These are phyloP conservation scores for Saxispiralis lemnorum DNA, from an alignment of 495 filamentous ascomycete species.

Conservation along the genomic window DNA sequence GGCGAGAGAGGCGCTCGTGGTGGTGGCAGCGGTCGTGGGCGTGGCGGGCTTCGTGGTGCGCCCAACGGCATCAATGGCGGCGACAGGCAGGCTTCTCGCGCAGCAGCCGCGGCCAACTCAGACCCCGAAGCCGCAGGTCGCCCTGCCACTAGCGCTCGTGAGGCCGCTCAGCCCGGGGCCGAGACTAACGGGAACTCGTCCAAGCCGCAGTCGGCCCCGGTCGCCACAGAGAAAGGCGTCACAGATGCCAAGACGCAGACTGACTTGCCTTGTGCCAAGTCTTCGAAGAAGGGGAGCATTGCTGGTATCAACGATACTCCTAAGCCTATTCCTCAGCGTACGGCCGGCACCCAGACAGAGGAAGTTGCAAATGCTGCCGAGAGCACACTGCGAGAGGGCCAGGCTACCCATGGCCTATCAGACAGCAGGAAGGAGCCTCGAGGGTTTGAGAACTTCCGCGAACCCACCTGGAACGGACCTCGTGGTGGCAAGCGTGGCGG, in stretches of 20 bases:
- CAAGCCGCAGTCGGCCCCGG: background rate
- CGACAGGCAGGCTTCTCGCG: slow-evolving; percentile 14
- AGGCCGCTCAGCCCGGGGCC: slow-evolving; percentile 5
- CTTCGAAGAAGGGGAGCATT: slow-evolving; percentile 1
- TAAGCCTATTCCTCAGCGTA: slow-evolving; percentile 16
- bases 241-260: background rate
- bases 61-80: slow-evolving; percentile 9
- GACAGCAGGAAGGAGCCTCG: slow-evolving; percentile 1
- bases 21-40: slow-evolving; percentile 8
- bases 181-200: background rate
- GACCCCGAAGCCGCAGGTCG: background rate
- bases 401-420: slow-evolving; percentile 1
- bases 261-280: slow-evolving; percentile 1
- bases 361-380: slow-evolving; percentile 12
- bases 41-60: slow-evolving; percentile 25
- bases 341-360: slow-evolving; percentile 19
- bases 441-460: slow-evolving; percentile 3
- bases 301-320: background rate
- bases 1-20: slow-evolving; percentile 6
- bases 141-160: slow-evolving; percentile 4
- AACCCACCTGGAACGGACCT: background rate
- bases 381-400: background rate
- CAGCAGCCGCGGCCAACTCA: background rate
- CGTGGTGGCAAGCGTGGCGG: slow-evolving; percentile 15
- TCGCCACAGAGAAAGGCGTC: too few species aligned